Conservation (phyloP, 2,329 filamentous ascomycete genomes). For the Orbilia quercus region DNA sequence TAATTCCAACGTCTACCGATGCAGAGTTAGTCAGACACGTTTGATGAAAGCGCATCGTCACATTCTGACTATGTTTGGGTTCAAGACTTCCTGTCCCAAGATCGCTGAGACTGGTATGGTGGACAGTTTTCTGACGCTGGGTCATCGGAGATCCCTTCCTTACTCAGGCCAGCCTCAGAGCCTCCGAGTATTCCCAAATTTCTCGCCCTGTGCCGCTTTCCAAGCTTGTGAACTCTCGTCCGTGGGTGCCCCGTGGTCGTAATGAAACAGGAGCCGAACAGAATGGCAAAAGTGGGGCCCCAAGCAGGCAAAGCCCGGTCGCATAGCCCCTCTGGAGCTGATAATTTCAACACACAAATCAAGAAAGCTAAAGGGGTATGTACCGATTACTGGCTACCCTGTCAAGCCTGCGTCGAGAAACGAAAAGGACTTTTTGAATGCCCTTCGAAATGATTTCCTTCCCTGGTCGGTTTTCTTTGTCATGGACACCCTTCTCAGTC, state of each 20-base stretch:
- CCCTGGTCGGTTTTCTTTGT: constrained; percentile 52
- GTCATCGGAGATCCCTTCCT: constrained; percentile 8
- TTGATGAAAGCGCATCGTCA: not conserved
- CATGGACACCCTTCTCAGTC: constrained; percentile 46
- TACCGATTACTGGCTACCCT: constrained; percentile 17
- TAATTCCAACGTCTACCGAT: not conserved
- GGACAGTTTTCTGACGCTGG: constrained; percentile 10
- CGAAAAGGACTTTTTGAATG: constrained; percentile 33
- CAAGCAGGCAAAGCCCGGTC: constrained; percentile 45
- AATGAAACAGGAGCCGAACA: constrained; percentile 26
- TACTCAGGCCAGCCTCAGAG: constrained; percentile 1
- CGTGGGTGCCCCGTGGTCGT: constrained; percentile 42
- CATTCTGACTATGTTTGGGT: not conserved
- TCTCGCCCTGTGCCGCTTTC: constrained; percentile 28
- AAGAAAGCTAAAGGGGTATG: constrained; percentile 43
- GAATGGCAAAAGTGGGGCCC: constrained; percentile 30
- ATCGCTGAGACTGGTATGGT: constrained; percentile 5
- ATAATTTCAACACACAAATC: constrained; percentile 53
- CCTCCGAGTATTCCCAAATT: constrained; percentile 6
- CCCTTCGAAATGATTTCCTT: constrained; percentile 24
- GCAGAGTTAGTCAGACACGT: not conserved
- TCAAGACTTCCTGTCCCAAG: not conserved
- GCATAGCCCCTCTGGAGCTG: constrained; percentile 49
- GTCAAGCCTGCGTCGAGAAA: constrained; percentile 26
- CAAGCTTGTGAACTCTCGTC: constrained; percentile 16